Evolutionary conservation across 306 rosid genomes (phyloP).

Genomic region (Notholithocarpus densiflorus): DNA sequence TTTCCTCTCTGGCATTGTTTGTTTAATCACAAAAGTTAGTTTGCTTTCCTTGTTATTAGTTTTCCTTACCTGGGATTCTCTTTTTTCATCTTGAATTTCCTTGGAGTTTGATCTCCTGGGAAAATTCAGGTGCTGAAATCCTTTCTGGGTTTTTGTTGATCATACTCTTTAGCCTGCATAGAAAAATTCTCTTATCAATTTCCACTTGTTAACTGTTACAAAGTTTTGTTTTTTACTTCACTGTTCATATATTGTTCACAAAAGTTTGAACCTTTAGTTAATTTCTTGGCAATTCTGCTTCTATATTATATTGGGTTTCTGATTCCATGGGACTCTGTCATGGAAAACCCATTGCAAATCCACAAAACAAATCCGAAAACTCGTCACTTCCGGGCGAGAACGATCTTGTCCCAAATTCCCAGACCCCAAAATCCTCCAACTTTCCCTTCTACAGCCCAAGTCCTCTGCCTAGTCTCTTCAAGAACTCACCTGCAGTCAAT

Average conservation of each 20-base stretch:
- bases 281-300: conserved; percentile 6
- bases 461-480: conserved; percentile 73
- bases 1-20: conserved; percentile 29
- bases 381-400: conserved; percentile 12
- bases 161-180: conserved; percentile 12
- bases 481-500: conserved; percentile 64
- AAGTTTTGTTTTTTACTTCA: not conserved
- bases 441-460: conserved; percentile 91
- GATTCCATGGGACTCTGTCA: conserved; percentile 75
- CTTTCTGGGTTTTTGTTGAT: conserved; percentile 21
- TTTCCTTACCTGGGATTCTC: conserved; percentile 19
- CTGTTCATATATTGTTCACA: conserved; percentile 1
- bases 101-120: conserved; percentile 17
- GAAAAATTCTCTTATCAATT: not conserved
- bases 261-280: not conserved
- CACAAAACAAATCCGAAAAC: conserved; percentile 27
- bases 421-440: conserved; percentile 36
- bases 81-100: conserved; percentile 14
- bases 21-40: conserved; percentile 30
- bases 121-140: conserved; percentile 28
- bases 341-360: conserved; percentile 54
- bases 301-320: conserved; percentile 19
- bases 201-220: conserved; percentile 8
- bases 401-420: conserved; percentile 32
- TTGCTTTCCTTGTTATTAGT: conserved; percentile 33